Percentiles rank a stretch among this genome's conserved stretches.
These are phyloP conservation scores for Gomphus bonarii DNA, from an alignment of 1,284 basidiomycete species.

Conservation along the genomic window DNA sequence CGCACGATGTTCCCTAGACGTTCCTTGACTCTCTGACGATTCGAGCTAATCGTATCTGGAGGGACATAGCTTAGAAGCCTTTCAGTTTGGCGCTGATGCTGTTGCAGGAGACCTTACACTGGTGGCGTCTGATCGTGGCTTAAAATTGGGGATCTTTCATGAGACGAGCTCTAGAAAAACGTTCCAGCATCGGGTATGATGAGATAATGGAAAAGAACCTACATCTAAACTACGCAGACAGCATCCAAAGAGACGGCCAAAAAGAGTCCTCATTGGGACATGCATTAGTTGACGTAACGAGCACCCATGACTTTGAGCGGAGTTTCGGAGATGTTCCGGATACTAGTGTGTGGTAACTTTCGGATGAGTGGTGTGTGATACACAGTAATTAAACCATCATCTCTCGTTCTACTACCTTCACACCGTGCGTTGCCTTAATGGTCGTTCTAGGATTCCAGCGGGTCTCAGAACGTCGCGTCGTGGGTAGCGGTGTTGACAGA, in stretches of 20 bases:
- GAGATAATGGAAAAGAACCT: background rate
- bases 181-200: background rate
- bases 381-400: background rate
- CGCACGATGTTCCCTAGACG: conserved; percentile 49
- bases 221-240: background rate
- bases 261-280: background rate
- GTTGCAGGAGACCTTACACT: background rate
- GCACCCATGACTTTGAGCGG: background rate
- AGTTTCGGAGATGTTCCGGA: background rate
- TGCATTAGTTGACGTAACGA: background rate
- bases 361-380: too few relatives aligned
- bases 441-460: background rate
- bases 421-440: background rate
- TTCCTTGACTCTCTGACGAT: conserved; percentile 43
- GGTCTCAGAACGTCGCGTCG: background rate
- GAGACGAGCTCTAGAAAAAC: background rate
- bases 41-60: conserved; percentile 22
- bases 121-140: background rate
- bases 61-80: conserved; percentile 2
- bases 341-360: too few relatives aligned
- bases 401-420: background rate
- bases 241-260: background rate
- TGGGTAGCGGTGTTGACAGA: background rate
- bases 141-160: background rate
- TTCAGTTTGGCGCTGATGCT: background rate